Base-by-base conservation (phyloP, 108 stramenopile species). In the Mediolabrus comicus region DNA sequence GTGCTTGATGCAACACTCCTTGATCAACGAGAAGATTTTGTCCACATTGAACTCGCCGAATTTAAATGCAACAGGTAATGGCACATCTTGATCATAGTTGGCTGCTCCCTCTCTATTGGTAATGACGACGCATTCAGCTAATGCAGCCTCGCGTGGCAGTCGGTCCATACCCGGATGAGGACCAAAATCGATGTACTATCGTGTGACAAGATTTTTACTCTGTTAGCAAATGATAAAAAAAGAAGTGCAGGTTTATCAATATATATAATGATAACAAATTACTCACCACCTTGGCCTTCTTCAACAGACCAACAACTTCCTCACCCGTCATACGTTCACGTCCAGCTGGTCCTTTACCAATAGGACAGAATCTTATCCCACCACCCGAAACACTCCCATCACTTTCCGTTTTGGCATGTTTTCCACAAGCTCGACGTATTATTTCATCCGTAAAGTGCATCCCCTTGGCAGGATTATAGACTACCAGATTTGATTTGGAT, bases 91-190 rank as follows among this genome's bases (percentile, higher is more conserved):
- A 19, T 82, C 63, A 26, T 58, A 75, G 34, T 67, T 65, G 10
- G 84, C 84, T 16, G 84, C 81, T 13, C 84, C 84, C 49, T 84
- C 70, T 55, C 51, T 35, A 53, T 84, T 84, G 17, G 81, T 84
- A 1, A 84, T 53, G 8, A 84, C 84, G 17, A 82, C 33, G 38
- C 84, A 84, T 13, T 77, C 81, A 3, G 81, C 73, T 3, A 84
- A 69, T 22, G 77, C 65, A 35, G 84, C 84, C 54, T 84, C 84
- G 17, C 84, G 77, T 16, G 84, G 84, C 8, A 84, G 68, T 17
- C 84, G 58, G 59, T 84, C 84, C 84, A 84, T 84, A 7, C 84
- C 84, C 16, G 84, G 84, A 68, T 84, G 84, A 35, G 76, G 80
- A 0, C 84, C 84, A 69, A 82, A 84, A 60, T 84, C 84, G 28